phyloP scores from a whole-genome alignment of 257 asterid genomes.

The Jasminum sambac region DNA sequence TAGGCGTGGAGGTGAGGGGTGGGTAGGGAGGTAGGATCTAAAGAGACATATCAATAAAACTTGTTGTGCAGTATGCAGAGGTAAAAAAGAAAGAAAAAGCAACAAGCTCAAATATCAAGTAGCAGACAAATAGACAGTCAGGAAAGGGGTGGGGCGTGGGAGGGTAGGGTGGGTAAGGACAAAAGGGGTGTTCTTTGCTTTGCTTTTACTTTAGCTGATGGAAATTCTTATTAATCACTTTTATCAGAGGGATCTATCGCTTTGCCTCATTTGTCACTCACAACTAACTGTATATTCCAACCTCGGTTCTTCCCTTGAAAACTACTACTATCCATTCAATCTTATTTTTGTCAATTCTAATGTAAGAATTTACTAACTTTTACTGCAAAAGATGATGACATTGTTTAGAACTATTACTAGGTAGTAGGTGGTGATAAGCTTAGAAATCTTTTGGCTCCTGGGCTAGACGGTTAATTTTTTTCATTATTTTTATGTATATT shows the following conservation, averaged over 20 bases:
- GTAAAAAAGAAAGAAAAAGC: slow-evolving; percentile 22
- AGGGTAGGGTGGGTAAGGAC: slow-evolving; percentile 2
- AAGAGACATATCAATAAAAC: slow-evolving; percentile 24
- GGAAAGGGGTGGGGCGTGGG: neutral
- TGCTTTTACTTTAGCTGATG: slow-evolving; percentile 29
- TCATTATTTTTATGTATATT: no score
- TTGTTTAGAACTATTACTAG: no score
- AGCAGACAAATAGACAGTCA: slow-evolving; percentile 27
- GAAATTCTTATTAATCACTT: slow-evolving; percentile 29
- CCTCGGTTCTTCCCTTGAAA: neutral
- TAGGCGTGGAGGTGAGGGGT: no score
- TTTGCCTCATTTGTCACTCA: slow-evolving; percentile 32
- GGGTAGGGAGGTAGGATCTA: slow-evolving; percentile 1
- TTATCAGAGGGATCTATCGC: slow-evolving; percentile 28
- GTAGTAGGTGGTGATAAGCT: no score
- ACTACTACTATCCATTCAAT: no score
- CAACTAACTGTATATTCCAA: slow-evolving; percentile 38
- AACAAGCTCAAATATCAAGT: slow-evolving; percentile 33
- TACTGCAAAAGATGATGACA: no score
- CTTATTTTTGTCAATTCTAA: no score
- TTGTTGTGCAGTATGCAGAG: slow-evolving; percentile 30
- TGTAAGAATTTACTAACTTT: no score
- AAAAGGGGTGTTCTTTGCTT: slow-evolving; percentile 25
- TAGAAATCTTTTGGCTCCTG: no score
- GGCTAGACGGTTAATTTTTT: no score